Evolutionary conservation across 257 asterid species (phyloP).

Genomic region (Thymus quinquecostatus): DNA sequence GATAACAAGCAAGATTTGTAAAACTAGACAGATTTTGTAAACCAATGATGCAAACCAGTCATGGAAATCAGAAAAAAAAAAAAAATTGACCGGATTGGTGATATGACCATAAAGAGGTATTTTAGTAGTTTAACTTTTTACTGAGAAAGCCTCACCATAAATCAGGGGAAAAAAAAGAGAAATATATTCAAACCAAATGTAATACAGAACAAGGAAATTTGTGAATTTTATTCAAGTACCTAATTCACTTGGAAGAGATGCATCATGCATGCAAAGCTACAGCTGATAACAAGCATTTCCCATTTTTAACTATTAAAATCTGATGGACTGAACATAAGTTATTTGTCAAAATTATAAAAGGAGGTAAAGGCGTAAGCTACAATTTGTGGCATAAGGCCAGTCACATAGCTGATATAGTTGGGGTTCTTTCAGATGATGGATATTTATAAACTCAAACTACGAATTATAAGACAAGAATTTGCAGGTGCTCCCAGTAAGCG

Average conservation of each 20-base stretch:
- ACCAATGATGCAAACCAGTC: not conserved
- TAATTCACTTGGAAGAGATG: slow-evolving; percentile 7
- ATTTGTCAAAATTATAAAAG: slow-evolving; percentile 23
- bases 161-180: not conserved
- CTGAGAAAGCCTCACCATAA: not conserved
- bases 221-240: not conserved
- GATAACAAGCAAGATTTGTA: not conserved
- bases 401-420: not conserved
- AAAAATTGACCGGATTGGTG: not conserved
- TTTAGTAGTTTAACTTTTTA: slow-evolving; percentile 7
- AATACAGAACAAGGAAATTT: slow-evolving; percentile 3
- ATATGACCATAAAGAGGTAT: not conserved
- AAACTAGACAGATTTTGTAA: not conserved
- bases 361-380: not conserved
- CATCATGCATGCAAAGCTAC: slow-evolving; percentile 11
- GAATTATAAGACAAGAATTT: too few species aligned
- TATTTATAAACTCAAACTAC: not conserved
- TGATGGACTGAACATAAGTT: slow-evolving; percentile 13
- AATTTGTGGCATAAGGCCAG: not conserved
- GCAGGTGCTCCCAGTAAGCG: too few species aligned
- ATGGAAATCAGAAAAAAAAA: not conserved
- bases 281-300: slow-evolving; percentile 3
- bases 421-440: slow-evolving; percentile 3
- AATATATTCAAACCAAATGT: not conserved
- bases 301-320: slow-evolving; percentile 3